These are phyloP conservation scores for Cenchrus purpureus DNA, from an alignment of 176 grass and related monocot species.

Conservation along the genomic window DNA sequence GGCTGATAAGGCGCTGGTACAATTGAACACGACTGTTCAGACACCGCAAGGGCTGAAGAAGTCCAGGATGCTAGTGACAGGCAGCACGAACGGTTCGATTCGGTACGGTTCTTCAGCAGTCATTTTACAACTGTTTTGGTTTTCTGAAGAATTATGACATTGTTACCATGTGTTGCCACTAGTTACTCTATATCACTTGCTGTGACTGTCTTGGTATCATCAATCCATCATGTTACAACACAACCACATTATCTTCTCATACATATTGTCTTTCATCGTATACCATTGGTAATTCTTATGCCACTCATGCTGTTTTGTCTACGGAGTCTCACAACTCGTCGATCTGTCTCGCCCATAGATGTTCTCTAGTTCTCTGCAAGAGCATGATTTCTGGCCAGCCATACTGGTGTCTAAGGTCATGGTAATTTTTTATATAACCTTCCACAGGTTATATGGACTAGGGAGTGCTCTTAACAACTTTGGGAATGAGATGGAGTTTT, in stretches of 20 bases:
- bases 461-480: constrained; percentile 22
- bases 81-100: constrained; percentile 58
- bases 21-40: constrained; percentile 49
- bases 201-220: constrained; percentile 11
- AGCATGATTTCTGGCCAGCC: background rate
- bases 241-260: background rate
- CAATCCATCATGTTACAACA: background rate
- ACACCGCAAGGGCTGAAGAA: constrained; percentile 49
- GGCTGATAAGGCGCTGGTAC: constrained; percentile 58
- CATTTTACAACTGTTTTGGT: background rate
- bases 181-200: background rate
- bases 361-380: constrained; percentile 15
- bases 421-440: constrained; percentile 14
- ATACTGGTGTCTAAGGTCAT: background rate
- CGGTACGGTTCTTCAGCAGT: constrained; percentile 42
- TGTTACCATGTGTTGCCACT: background rate
- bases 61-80: constrained; percentile 47
- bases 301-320: background rate
- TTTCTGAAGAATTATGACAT: background rate
- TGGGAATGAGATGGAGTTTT: constrained; percentile 48
- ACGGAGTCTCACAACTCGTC: background rate
- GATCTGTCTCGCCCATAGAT: background rate
- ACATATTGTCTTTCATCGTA: background rate
- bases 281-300: background rate
- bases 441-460: constrained; percentile 55